Evolutionary conservation across 2,329 filamentous ascomycete genomes (phyloP).

Genomic region (Microsporum ferrugineum): DNA sequence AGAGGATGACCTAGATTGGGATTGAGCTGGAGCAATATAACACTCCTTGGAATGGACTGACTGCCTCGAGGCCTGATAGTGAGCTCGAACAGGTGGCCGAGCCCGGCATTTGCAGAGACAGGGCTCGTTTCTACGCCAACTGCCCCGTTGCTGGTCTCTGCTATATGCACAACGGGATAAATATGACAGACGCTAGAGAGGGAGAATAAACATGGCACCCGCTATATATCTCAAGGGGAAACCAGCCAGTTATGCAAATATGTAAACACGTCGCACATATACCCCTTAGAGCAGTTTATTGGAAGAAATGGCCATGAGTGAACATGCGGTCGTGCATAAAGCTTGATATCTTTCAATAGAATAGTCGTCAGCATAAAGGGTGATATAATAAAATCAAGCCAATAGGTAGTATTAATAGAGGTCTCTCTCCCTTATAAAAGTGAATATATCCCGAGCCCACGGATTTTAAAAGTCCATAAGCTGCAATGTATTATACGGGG

Average conservation of each 20-base stretch:
- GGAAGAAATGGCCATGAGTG: background rate
- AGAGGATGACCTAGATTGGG: conserved; percentile 38
- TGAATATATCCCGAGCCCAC: too few relatives aligned
- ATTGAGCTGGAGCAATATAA: conserved; percentile 22
- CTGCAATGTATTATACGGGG: conserved; percentile 11
- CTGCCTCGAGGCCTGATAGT: background rate
- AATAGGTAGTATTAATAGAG: background rate
- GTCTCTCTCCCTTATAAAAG: too few relatives aligned
- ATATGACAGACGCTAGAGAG: background rate
- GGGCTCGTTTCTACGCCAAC: background rate
- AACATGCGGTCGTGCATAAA: background rate
- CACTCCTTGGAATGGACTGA: background rate
- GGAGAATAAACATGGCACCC: background rate
- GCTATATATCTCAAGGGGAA: background rate
- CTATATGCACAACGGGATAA: background rate
- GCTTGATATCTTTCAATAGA: background rate
- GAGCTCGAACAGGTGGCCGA: background rate
- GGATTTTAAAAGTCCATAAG: too few relatives aligned
- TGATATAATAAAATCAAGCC: background rate
- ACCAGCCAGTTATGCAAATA: background rate
- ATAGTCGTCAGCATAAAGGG: too few relatives aligned
- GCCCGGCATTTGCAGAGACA: background rate
- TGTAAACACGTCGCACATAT: background rate
- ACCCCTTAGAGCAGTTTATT: background rate
- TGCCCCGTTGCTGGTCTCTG: background rate